A percentile compares a stretch with the other conserved stretches of the same genome.
Conservation (phyloP, 2,329 filamentous ascomycete genomes). For the Colletotrichum tabaci region DNA sequence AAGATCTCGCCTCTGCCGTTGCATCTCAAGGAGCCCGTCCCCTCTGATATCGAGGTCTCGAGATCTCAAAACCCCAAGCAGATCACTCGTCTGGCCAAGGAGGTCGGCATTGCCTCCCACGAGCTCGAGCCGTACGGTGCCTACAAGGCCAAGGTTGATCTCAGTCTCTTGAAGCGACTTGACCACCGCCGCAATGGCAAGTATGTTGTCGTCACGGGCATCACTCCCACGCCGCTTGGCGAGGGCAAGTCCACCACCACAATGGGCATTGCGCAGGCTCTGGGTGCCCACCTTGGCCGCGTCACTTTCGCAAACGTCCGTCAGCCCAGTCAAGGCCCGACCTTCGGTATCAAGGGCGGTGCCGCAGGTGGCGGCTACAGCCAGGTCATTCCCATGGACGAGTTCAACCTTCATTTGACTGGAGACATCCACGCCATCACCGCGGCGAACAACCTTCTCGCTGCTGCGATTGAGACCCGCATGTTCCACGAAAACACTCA, state of each 20-base stretch:
- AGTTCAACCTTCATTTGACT: conserved; percentile 98
- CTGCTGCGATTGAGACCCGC: conserved; percentile 95
- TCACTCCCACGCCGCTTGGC: conserved; percentile 95
- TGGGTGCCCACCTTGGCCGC: conserved; percentile 89
- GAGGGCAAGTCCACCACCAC: conserved; percentile 99
- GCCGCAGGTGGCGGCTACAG: conserved; percentile 98
- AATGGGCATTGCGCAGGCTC: conserved; percentile 92
- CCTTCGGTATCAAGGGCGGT: conserved; percentile 98
- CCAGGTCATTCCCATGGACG: conserved; percentile 99
- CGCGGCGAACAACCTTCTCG: conserved; percentile 96
- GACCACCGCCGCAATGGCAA: conserved; percentile 89
- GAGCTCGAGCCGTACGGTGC: conserved; percentile 96
- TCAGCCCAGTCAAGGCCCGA: conserved; percentile 96
- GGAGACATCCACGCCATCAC: conserved; percentile 98
- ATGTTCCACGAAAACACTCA: conserved; percentile 99
- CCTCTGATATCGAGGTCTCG: conserved; percentile 96
- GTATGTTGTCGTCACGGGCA: conserved; percentile 94
- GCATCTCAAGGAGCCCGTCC: conserved; percentile 84
- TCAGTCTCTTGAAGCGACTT: conserved; percentile 85
- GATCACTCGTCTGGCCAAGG: conserved; percentile 86
- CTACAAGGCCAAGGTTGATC: conserved; percentile 95
- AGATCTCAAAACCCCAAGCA: conserved; percentile 91
- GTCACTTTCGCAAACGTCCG: conserved; percentile 97
- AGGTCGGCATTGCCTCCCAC: conserved; percentile 88
- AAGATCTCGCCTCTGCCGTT: conserved; percentile 87